phyloP scores from a whole-genome alignment of 306 rosid genomes.

The Rosa rugosa region DNA sequence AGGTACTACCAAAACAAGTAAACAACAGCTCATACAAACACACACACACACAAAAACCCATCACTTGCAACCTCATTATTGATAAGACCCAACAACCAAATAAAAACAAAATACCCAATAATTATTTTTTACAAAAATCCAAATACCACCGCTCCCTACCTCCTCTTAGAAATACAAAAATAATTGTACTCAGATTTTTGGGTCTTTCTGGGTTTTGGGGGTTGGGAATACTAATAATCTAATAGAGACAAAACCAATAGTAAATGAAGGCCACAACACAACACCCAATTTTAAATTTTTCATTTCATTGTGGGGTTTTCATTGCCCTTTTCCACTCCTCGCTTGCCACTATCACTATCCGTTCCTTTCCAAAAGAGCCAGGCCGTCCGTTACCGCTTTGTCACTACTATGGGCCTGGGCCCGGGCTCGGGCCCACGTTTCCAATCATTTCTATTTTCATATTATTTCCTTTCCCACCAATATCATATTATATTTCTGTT shows the following conservation, averaged over 20 bases:
- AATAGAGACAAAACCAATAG: not conserved
- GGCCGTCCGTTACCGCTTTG: constrained; percentile 57
- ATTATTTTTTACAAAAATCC: constrained; percentile 6
- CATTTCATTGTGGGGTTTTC: constrained; percentile 27
- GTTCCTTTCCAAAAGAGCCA: constrained; percentile 57
- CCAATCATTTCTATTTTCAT: not conserved
- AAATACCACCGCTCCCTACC: constrained; percentile 9
- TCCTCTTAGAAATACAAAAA: not conserved
- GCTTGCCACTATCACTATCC: constrained; percentile 28
- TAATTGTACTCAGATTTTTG: not conserved
- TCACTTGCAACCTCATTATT: constrained; percentile 21
- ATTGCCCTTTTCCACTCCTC: not conserved
- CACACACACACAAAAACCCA: constrained; percentile 16
- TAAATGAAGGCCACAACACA: not conserved
- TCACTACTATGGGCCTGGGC: constrained; percentile 51
- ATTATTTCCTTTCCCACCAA: not conserved
- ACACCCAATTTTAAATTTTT: not conserved
- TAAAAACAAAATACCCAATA: not conserved
- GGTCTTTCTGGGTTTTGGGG: not conserved
- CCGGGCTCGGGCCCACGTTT: constrained; percentile 12
- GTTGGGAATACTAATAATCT: not conserved
- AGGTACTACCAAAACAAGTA: not conserved
- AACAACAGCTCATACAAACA: constrained; percentile 34
- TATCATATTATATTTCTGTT: constrained; percentile 14
- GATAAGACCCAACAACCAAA: constrained; percentile 37